Evolutionary conservation across 257 asterid genomes (phyloP), one percentile per base, ranked within the genome.

Genomic region (Mitragyna speciosa): DNA sequence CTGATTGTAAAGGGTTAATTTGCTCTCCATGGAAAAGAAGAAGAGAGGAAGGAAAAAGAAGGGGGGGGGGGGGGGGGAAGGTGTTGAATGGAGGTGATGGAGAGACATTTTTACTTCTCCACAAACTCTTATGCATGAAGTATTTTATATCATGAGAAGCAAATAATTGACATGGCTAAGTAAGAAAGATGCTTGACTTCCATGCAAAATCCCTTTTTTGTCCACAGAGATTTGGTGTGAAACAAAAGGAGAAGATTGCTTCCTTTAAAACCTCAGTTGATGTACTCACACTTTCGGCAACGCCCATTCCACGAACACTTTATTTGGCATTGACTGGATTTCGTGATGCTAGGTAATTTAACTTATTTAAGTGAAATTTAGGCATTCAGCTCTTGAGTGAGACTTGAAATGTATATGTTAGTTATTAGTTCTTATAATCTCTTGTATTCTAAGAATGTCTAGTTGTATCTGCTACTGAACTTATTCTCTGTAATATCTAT

Each of bases 241-340:
- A 95, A 83, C 98, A 95, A 84, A 95, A 93, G 90, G 98, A 95
- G 88, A 92, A 83, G 92, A 95, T 93, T 84, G 99, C 99, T 86
- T 95, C 99, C 56, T 91, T 95, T 84, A 95, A 93, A 89, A 93
- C 97, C 82, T 93, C 98, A 59, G 94, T 95, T 80, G 99, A 95
- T 75, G 98, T 95, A 78, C 97, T 95, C 81, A 92, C 99, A 31
- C 99, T 95, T 87, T 95, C 99, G 19, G 99, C 98, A 76, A 93
- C 99, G 30, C 99, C 99, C 69, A 93, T 95, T 80, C 99, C 98
- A 41, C 89, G 99, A 86, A 95, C 99, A 58, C 97, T 95, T 78
- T 92, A 95, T 88, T 86, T 95, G 86, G 97, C 99, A 72, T 86
- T 93, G 89, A 95, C 99, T 72, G 99, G 98, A 77, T 93, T 95